Percentiles rank a stretch among this genome's conserved stretches.
These are phyloP conservation scores for Lactarius indigo DNA, from an alignment of 768 basidiomycete species.

Conservation along the genomic window DNA sequence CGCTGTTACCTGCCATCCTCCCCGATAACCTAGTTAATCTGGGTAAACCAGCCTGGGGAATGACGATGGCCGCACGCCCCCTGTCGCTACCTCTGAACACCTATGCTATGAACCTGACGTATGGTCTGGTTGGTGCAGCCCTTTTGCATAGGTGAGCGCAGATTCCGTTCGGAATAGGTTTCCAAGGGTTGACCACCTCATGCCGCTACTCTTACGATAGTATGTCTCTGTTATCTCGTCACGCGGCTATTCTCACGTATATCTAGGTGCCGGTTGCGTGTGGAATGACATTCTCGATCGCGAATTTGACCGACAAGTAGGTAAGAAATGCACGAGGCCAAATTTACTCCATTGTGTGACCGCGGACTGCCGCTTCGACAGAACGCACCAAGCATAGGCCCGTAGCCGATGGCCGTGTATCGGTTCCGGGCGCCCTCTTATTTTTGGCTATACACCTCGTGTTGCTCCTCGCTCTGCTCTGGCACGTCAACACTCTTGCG, in stretches of 20 bases:
- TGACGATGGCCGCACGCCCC: conserved; percentile 27
- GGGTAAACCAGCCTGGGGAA: conserved; percentile 22
- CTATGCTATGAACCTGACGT: conserved; percentile 5
- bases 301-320: conserved; percentile 23
- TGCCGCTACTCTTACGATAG: neutral
- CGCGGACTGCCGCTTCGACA: neutral
- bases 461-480: conserved; percentile 14
- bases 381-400: conserved; percentile 28
- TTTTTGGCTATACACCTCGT: conserved; percentile 22
- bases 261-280: conserved; percentile 15
- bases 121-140: conserved; percentile 6
- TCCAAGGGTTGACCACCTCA: neutral
- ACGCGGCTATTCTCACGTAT: neutral
- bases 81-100: conserved; percentile 13
- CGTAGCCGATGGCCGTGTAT: conserved; percentile 23
- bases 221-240: neutral
- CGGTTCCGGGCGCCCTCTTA: conserved; percentile 22
- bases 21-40: neutral
- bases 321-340: conserved; percentile 2
- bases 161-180: neutral
- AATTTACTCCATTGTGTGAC: neutral
- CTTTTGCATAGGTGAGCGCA: conserved; percentile 2
- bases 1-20: neutral
- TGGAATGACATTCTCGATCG: conserved; percentile 23
- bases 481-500: conserved; percentile 21